A percentile compares a stretch with the other conserved stretches of the same genome.
These are phyloP conservation scores for Lentinula detonsa DNA, from an alignment of 768 basidiomycete genomes.

Conservation along the genomic window DNA sequence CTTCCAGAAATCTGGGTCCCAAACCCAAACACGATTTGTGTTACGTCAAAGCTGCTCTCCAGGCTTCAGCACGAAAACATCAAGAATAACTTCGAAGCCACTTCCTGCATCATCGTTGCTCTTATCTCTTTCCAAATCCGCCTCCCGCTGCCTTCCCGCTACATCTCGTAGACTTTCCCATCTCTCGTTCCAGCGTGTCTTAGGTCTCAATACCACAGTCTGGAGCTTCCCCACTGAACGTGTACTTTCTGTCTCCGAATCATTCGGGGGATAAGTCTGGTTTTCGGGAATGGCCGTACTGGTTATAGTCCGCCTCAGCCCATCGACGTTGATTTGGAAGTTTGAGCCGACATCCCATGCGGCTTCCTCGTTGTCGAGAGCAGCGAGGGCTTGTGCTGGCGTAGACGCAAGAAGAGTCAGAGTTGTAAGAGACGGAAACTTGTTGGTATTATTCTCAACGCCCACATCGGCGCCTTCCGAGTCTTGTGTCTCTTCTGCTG, in stretches of 20 bases:
- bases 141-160: not conserved
- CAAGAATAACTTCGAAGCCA: not conserved
- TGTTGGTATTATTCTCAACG: not conserved
- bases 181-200: not conserved
- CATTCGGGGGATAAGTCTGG: too few relatives aligned
- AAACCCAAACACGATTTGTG: not conserved
- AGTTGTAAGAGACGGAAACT: not conserved
- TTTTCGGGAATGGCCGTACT: not conserved
- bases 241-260: not conserved
- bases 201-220: not conserved
- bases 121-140: not conserved
- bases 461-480: not conserved
- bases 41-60: not conserved
- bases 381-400: not conserved
- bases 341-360: constrained; percentile 1
- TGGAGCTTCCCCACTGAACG: not conserved
- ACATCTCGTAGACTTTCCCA: constrained; percentile 3
- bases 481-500: not conserved
- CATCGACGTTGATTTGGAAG: not conserved
- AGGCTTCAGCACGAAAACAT: not conserved
- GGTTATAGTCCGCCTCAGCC: not conserved
- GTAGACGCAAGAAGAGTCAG: not conserved
- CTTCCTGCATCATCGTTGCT: not conserved
- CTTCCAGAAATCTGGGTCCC: not conserved
- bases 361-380: not conserved